Base-by-base conservation (phyloP, 2,329 filamentous ascomycete genomes). In the Camillea tinctor region DNA sequence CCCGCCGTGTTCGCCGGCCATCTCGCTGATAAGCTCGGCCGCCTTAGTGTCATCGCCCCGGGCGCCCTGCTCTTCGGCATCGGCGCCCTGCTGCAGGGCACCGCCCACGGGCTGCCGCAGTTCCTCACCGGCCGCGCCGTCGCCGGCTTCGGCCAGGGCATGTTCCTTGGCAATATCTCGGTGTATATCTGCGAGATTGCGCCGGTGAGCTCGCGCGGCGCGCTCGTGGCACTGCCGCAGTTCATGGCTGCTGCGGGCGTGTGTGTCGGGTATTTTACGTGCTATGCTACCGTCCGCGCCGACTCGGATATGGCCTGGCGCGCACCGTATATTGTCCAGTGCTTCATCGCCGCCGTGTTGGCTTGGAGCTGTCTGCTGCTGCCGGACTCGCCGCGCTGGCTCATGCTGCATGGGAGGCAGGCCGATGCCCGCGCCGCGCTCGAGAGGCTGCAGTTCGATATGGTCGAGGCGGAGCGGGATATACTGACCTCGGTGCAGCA, bases 161-260 rank as follows among this genome's bases (percentile, higher is more conserved):
- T 87, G 1, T 87, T 80, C 64, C 66, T 88, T 4, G 80, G 80
- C n/a, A 84, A 78, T n/a, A 70, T 84, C 22, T 76, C 79, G 9
- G 84, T 87, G 3, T 85, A 88, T 62, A 83, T 88, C 23, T 83
- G 82, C 59, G 86, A 89, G 69, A 85, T 88, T 17, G 81, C 85
- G 1, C 85, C 85, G 0, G 73, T 79, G 1, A 73, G 72, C 3
- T 71, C 75, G 3, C 74, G 86, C 24, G 85, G 84, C 0, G 73
- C 77, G 0, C 68, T 88, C 1, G 79, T 80, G 0, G 80, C 81
- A 0, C 70, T 81, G 3, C 81, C 84, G 0, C 84, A 88, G 63
- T 74, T 87, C 54, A 68, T 84, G 51, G 77, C 78, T 2, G 80
- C 79, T 0, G 54, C 80, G 1, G 85, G 82, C 0, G 70, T 88